These are phyloP conservation scores for Polychaeton citri DNA, from an alignment of 2,329 filamentous ascomycete species.

Conservation along the genomic window DNA sequence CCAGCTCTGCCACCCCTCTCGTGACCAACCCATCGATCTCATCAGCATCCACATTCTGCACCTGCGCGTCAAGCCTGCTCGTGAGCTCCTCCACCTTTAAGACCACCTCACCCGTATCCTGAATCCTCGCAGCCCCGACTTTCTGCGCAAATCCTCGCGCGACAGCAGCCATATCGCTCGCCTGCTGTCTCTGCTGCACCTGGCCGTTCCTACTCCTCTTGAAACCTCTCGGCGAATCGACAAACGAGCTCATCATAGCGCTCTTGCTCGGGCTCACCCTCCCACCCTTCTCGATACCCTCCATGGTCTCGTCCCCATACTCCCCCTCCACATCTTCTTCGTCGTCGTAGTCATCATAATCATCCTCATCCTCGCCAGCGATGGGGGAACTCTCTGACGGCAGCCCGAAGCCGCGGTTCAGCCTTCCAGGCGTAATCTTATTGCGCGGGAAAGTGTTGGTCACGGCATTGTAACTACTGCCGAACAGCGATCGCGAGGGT, in stretches of 20 bases:
- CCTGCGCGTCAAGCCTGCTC: slow-evolving; percentile 21
- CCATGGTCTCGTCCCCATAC: slow-evolving; percentile 13
- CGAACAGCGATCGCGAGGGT: slow-evolving; percentile 19
- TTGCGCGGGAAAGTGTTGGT: slow-evolving; percentile 15
- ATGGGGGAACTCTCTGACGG: slow-evolving; percentile 24
- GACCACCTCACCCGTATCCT: slow-evolving; percentile 59
- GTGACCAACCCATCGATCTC: slow-evolving; percentile 17
- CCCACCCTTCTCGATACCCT: slow-evolving; percentile 10
- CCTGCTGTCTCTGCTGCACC: slow-evolving; percentile 26
- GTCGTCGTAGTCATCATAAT: slow-evolving; percentile 20
- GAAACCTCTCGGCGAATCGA: slow-evolving; percentile 13
- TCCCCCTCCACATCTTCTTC: slow-evolving; percentile 22
- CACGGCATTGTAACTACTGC: slow-evolving; percentile 18
- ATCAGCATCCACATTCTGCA: slow-evolving; percentile 18
- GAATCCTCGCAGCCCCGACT: slow-evolving; percentile 43
- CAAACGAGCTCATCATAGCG: slow-evolving; percentile 1
- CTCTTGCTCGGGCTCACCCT: slow-evolving; percentile 4
- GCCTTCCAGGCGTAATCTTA: slow-evolving; percentile 8
- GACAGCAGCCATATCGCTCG: slow-evolving; percentile 54
- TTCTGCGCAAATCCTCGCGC: slow-evolving; percentile 55
- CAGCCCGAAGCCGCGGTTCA: slow-evolving; percentile 17
- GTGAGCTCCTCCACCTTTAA: slow-evolving; percentile 63
- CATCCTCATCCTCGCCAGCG: slow-evolving; percentile 15
- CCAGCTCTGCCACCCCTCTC: slow-evolving; percentile 10
- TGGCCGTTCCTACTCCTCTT: slow-evolving; percentile 28